These are phyloP conservation scores for Pseudogymnoascus verrucosus DNA, from an alignment of 2,329 filamentous ascomycete genomes.

Conservation along the genomic window DNA sequence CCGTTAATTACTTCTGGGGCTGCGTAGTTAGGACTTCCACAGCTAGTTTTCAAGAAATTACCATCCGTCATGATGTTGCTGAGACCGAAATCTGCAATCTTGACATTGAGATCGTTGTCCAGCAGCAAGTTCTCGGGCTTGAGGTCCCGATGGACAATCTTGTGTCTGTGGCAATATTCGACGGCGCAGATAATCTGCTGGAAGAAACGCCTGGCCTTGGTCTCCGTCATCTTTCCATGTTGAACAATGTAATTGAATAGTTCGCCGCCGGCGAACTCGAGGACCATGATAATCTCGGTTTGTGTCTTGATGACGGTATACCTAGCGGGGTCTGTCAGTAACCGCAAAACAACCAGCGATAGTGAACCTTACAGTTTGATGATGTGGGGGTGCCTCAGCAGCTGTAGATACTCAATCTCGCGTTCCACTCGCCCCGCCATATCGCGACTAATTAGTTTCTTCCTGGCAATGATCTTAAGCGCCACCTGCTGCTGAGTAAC, in stretches of 20 bases:
- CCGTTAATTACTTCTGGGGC: slow-evolving; percentile 96
- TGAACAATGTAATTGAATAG: slow-evolving; percentile 97
- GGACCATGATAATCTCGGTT: slow-evolving; percentile 95
- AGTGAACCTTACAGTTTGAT: slow-evolving; percentile 76
- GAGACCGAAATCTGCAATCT: slow-evolving; percentile 96
- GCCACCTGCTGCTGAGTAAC: slow-evolving; percentile 92
- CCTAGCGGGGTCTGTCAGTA: slow-evolving; percentile 35
- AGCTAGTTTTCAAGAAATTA: slow-evolving; percentile 97
- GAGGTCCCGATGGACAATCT: slow-evolving; percentile 94
- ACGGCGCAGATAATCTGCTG: slow-evolving; percentile 98
- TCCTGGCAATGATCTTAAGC: slow-evolving; percentile 93
- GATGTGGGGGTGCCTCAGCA: slow-evolving; percentile 93
- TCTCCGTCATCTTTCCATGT: slow-evolving; percentile 83
- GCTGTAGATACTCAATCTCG: slow-evolving; percentile 95
- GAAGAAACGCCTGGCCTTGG: slow-evolving; percentile 93
- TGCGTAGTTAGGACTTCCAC: slow-evolving; percentile 95
- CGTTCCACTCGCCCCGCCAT: slow-evolving; percentile 97
- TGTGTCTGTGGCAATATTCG: slow-evolving; percentile 97
- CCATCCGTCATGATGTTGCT: slow-evolving; percentile 99
- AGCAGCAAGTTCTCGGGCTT: slow-evolving; percentile 96
- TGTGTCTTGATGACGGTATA: slow-evolving; percentile 95
- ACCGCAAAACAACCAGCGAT: not conserved
- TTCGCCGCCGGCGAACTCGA: slow-evolving; percentile 94
- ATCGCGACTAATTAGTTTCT: slow-evolving; percentile 92
- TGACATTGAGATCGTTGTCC: slow-evolving; percentile 93